Base-by-base conservation (phyloP, 2,329 filamentous ascomycete genomes). In the Verticillium isaacii region DNA sequence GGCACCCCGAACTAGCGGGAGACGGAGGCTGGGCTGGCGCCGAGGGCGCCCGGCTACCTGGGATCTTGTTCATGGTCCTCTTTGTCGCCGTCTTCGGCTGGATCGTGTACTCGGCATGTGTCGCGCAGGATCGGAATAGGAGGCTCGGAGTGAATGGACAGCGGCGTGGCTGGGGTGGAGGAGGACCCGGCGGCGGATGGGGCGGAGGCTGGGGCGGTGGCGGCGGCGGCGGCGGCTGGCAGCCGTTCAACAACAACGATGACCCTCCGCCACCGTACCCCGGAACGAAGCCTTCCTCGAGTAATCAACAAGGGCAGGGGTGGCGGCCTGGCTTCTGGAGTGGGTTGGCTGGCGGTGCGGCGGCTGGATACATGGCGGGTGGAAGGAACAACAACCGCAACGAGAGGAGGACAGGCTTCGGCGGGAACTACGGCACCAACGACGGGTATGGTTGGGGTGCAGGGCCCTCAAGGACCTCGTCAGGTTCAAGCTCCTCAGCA, bases 291-390 rank as follows among this genome's bases (percentile, higher is more conserved):
- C 73, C 73, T 7, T 67, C 65, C 55, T 70, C 70, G 12, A 71
- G 63, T 62, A 65, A 60, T 71, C 75, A 62, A 74, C 58, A 54
- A 34, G 50, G 32, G 11, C 29, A 84, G 64, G 79, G 80, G 1
- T 92, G 89, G 89, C 81, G 82, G 58, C 89, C 90, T 5, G 90
- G 90, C 1, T 92, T 93, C 75, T 93, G 89, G 89, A 84, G 79
- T 19, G 90, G 89, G 23, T 75, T 85, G n/a, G 81, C 84, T 0
- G 83, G 84, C 17, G 91, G 90, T 55, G 88, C 87, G 5, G 89
- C 89, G 1, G 89, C 88, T 3, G 87, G 81, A 1, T 92, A 91
- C 69, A 72, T 83, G 62, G 87, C 88, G 6, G 85, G 85, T 0
- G 82, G 75, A 52, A 58, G 64, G 32, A 66, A 65, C 58, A 61